Evolutionary conservation across 768 basidiomycete species (phyloP), one percentile per base, ranked within the genome.

Genomic region (Candolleomyces aberdarensis): DNA sequence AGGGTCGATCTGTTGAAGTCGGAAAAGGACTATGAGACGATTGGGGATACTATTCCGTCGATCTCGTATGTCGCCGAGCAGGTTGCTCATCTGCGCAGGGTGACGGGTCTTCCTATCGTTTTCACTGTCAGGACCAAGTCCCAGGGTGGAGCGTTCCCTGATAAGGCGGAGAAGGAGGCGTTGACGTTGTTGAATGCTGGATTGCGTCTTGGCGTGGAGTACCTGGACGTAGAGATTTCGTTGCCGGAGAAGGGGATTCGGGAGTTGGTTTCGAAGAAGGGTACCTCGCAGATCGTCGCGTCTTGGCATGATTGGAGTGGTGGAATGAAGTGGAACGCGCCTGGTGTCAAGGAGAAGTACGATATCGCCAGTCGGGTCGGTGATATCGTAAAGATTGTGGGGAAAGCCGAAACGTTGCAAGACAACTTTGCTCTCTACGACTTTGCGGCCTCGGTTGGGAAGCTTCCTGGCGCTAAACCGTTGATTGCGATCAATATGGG

Each of bases 261-360:
- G 32, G 80, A 83, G 3, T 75, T 98, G 48, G 72, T 79, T 31
- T 11, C 39, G 32, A 67, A 76, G 13, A 78, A 76, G 57, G 96
- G 95, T 71, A 87, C 92, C 0, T 67, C 74, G 44, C 90, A 94
- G 0, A 81, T 98, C 68, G 88, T 99, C 60, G 91, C 94, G 0
- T 97, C 95, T 5, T 97, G 89, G 87, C 96, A 98, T 70, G 95
- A 99, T 67, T 96, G 91, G 89, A 87, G 85, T 49, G 96, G 96
- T 3, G 78, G 79, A 13, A 80, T 96, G 77, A 83, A 83, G 65
- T 99, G 97, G 96, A 82, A 86, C 64, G 26, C 26, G 26, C 26
- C 26, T 26, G 71, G 78, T 26, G 85, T 90, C 49, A 82, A 84
- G 66, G 83, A 86, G 60, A 91, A 89, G 68, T 92, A 91, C 71